Percentiles rank a stretch among this genome's conserved stretches.
These are phyloP conservation scores for Tolypocladium cylindrosporum DNA, from an alignment of 2,329 filamentous ascomycete genomes.

Conservation along the genomic window DNA sequence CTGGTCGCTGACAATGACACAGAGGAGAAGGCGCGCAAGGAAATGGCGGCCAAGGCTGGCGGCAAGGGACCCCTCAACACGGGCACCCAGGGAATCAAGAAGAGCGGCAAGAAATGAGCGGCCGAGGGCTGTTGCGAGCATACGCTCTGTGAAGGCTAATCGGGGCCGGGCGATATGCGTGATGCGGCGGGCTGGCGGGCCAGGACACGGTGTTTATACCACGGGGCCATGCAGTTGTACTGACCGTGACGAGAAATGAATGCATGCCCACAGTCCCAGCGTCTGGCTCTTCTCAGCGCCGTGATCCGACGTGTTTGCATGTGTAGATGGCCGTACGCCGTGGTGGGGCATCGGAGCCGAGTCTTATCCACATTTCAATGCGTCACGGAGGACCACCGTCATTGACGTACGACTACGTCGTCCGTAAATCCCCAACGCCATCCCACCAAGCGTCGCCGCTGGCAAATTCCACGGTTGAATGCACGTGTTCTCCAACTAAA, in stretches of 20 bases:
- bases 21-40: constrained; percentile 82
- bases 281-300: neutral
- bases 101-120: constrained; percentile 88
- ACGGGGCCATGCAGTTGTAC: neutral
- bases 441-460: neutral
- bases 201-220: neutral
- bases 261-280: neutral
- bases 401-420: neutral
- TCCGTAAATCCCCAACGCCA: neutral
- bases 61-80: constrained; percentile 85
- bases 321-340: neutral
- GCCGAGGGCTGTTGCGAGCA: neutral
- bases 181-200: neutral
- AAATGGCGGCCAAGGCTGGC: constrained; percentile 68
- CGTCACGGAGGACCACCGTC: neutral
- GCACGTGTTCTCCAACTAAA: neutral
- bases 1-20: constrained; percentile 1
- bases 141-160: neutral
- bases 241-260: neutral
- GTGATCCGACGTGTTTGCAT: neutral
- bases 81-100: constrained; percentile 87
- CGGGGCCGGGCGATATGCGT: neutral
- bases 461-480: neutral
- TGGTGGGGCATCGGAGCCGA: neutral
- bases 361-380: neutral